Conservation (phyloP, 2,329 filamentous ascomycete genomes). For the Colletotrichum godetiae region DNA sequence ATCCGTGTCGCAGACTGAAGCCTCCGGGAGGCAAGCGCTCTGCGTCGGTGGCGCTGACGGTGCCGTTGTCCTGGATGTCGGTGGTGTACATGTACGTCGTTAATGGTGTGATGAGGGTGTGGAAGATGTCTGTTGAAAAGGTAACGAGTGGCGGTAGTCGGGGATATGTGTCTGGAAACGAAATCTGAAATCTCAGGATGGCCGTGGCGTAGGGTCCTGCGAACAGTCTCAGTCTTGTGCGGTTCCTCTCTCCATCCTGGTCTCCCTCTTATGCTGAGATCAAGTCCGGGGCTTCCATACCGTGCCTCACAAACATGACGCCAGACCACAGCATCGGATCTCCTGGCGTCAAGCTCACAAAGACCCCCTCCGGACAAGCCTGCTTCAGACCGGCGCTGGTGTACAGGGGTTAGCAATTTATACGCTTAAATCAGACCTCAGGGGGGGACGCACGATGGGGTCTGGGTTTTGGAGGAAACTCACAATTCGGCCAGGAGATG, state of each 20-base stretch:
- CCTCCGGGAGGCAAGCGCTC: constrained; percentile 88
- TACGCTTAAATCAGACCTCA: constrained; percentile 40
- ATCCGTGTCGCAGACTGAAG: constrained; percentile 91
- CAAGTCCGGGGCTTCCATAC: constrained; percentile 56
- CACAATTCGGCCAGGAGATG: constrained; percentile 87
- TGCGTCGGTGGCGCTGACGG: constrained; percentile 85
- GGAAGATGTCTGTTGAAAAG: constrained; percentile 93
- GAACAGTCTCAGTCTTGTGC: constrained; percentile 16
- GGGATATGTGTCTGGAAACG: constrained; percentile 86
- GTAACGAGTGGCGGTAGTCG: constrained; percentile 83
- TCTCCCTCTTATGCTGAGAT: background rate
- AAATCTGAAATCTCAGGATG: constrained; percentile 89
- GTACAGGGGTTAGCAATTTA: constrained; percentile 12
- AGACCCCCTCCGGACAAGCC: constrained; percentile 86
- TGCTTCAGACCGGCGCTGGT: constrained; percentile 82
- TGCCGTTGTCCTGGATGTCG: constrained; percentile 78
- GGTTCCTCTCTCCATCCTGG: background rate
- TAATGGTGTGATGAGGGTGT: constrained; percentile 89
- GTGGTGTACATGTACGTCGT: constrained; percentile 96
- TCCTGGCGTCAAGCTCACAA: constrained; percentile 84
- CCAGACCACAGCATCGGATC: constrained; percentile 88
- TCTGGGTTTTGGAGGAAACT: constrained; percentile 7
- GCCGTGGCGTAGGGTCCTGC: constrained; percentile 89
- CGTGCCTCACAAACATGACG: constrained; percentile 91
- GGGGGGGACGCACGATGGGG: background rate